Evolutionary conservation across 345 rosid species (phyloP).

Genomic region (Euclidium syriacum): DNA sequence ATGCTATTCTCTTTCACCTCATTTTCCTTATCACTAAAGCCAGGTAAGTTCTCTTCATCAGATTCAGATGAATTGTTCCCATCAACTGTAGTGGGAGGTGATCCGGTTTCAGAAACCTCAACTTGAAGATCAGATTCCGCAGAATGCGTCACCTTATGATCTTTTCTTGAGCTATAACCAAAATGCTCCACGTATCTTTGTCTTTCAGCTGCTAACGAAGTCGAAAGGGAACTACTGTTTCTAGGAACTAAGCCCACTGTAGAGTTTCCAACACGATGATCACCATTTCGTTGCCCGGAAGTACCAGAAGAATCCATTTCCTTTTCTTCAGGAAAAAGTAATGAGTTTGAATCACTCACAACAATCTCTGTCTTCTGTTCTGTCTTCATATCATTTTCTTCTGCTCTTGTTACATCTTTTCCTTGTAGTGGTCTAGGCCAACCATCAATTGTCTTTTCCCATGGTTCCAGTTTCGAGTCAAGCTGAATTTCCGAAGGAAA

Average conservation of each 20-base stretch:
- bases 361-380: conserved; percentile 14
- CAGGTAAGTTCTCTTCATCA: conserved; percentile 40
- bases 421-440: conserved; percentile 9
- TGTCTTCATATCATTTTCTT: conserved; percentile 17
- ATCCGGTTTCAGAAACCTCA: conserved; percentile 77
- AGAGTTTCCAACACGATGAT: conserved; percentile 21
- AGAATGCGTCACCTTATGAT: conserved; percentile 54
- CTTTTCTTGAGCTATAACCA: conserved; percentile 20
- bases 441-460: neutral
- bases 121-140: conserved; percentile 89
- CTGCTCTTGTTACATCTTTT: conserved; percentile 3
- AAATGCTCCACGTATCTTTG: conserved; percentile 31
- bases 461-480: conserved; percentile 20
- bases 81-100: conserved; percentile 56
- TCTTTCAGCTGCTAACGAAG: conserved; percentile 36
- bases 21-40: conserved; percentile 40
- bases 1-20: conserved; percentile 7
- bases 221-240: conserved; percentile 26
- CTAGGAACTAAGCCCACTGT: conserved; percentile 36
- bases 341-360: conserved; percentile 20
- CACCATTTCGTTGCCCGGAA: conserved; percentile 13
- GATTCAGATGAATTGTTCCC: conserved; percentile 43
- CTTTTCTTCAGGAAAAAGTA: conserved; percentile 27
- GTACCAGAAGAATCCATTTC: conserved; percentile 10
- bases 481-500: conserved; percentile 25